A percentile compares a stretch with the other conserved stretches of the same genome.
phyloP scores from a whole-genome alignment of 164 flowering plant species.

The Amborella trichopoda region DNA sequence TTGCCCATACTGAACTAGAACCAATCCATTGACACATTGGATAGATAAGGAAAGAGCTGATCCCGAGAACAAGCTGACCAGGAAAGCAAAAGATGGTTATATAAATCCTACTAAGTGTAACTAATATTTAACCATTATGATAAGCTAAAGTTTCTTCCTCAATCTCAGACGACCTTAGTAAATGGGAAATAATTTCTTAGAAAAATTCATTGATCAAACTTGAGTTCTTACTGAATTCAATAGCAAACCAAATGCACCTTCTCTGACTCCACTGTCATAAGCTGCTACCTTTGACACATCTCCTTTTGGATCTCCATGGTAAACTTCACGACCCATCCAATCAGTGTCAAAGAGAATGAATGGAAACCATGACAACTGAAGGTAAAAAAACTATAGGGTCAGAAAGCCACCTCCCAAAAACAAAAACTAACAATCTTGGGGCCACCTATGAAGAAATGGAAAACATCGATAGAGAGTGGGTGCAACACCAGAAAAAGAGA shows the following conservation, averaged over 20 bases:
- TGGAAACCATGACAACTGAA: conserved; percentile 98
- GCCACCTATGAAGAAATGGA: too few species aligned
- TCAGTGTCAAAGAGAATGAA: conserved; percentile 96
- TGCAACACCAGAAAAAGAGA: too few species aligned
- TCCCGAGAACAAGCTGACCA: conserved; percentile 80
- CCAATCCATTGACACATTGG: conserved; percentile 86
- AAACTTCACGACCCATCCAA: conserved; percentile 99
- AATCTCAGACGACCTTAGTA: too few species aligned
- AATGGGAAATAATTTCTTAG: too few species aligned
- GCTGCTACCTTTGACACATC: conserved; percentile 26
- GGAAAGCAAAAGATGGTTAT: neutral
- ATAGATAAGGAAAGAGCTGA: conserved; percentile 81
- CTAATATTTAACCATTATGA: too few species aligned
- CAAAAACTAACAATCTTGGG: too few species aligned
- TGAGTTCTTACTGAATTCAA: conserved; percentile 97
- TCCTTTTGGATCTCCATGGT: conserved; percentile 91
- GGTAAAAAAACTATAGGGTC: too few species aligned
- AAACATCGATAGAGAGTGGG: too few species aligned
- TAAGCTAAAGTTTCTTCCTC: too few species aligned
- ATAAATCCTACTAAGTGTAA: too few species aligned
- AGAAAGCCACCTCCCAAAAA: too few species aligned
- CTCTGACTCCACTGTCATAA: conserved; percentile 90
- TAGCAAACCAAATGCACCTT: conserved; percentile 99
- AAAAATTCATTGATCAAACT: conserved; percentile 8
- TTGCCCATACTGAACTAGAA: conserved; percentile 78